Conservation (phyloP, 116 monocot genomes). For the Dioscorea cayenensis region DNA sequence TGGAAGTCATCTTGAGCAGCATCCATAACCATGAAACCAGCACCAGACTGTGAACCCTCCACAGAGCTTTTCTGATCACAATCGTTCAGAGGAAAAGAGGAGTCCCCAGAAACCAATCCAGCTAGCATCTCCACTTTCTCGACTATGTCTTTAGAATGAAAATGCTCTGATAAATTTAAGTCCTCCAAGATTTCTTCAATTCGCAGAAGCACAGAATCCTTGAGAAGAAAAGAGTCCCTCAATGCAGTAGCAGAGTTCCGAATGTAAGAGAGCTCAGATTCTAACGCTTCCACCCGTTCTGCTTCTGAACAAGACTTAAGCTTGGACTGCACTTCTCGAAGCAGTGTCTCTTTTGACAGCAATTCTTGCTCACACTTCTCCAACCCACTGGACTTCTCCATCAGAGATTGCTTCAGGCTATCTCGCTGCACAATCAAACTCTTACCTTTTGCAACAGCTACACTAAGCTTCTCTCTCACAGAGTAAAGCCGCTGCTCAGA, state of each 20-base stretch:
- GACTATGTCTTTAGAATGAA: constrained; percentile 70
- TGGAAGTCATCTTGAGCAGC: constrained; percentile 30
- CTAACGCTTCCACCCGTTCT: constrained; percentile 90
- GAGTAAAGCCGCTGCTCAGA: constrained; percentile 86
- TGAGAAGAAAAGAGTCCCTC: constrained; percentile 92
- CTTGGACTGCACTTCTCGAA: constrained; percentile 65
- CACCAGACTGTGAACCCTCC: constrained; percentile 44
- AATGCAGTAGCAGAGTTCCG: constrained; percentile 87
- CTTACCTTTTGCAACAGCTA: constrained; percentile 98
- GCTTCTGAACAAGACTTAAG: constrained; percentile 79
- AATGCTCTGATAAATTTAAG: constrained; percentile 80
- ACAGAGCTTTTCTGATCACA: constrained; percentile 35
- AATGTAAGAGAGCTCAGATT: constrained; percentile 97
- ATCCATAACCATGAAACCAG: constrained; percentile 27
- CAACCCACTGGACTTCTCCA: constrained; percentile 67
- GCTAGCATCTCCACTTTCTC: constrained; percentile 86
- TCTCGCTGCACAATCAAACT: constrained; percentile 89
- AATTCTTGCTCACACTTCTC: constrained; percentile 70
- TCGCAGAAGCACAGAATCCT: constrained; percentile 90
- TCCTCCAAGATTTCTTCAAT: constrained; percentile 96
- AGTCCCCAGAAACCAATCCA: constrained; percentile 35
- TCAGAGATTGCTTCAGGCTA: constrained; percentile 71
- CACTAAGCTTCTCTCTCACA: constrained; percentile 85
- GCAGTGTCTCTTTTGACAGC: constrained; percentile 49
- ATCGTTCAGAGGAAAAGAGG: constrained; percentile 29